A percentile compares a stretch with the other conserved stretches of the same genome.
Evolutionary conservation across 1,139 yeast genomes (phyloP).

Genomic region (Lodderomyces jiufengensis): DNA sequence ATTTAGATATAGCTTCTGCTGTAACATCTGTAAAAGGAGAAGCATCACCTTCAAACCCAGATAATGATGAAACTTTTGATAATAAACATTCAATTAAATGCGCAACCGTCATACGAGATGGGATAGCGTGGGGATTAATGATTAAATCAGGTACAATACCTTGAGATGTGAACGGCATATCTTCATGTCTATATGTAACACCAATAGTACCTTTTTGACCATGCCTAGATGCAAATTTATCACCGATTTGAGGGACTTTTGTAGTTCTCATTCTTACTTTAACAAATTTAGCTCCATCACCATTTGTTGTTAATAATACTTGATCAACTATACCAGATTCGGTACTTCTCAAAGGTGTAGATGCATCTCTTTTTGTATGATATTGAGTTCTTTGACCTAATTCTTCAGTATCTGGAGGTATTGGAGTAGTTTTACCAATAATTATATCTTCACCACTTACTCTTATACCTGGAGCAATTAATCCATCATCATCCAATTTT

Average conservation of each 20-base stretch:
- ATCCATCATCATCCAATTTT: slow-evolving; percentile 96
- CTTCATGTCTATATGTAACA: slow-evolving; percentile 97
- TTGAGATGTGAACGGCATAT: slow-evolving; percentile 96
- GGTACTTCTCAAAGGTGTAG: slow-evolving; percentile 94
- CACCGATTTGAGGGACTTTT: slow-evolving; percentile 97
- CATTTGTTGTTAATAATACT: slow-evolving; percentile 92
- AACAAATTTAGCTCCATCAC: slow-evolving; percentile 95
- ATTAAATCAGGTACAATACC: slow-evolving; percentile 97
- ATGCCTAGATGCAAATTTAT: slow-evolving; percentile 97
- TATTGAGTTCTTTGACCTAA: slow-evolving; percentile 97
- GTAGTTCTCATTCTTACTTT: slow-evolving; percentile 99
- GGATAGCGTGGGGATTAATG: slow-evolving; percentile 98
- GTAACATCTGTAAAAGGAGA: slow-evolving; percentile 98
- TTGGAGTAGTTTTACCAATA: slow-evolving; percentile 97
- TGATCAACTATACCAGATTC: slow-evolving; percentile 99
- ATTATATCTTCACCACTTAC: slow-evolving; percentile 98
- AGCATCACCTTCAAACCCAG: slow-evolving; percentile 98
- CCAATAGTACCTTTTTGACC: slow-evolving; percentile 99
- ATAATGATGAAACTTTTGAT: slow-evolving; percentile 89
- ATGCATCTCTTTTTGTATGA: slow-evolving; percentile 97
- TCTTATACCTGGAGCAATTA: slow-evolving; percentile 96
- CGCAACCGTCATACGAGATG: slow-evolving; percentile 99
- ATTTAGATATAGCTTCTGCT: slow-evolving; percentile 90
- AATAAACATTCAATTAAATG: slow-evolving; percentile 97
- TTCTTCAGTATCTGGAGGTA: slow-evolving; percentile 97